Evolutionary conservation across 805 yeast species (phyloP).

Genomic region (Ascoidea tarda): DNA sequence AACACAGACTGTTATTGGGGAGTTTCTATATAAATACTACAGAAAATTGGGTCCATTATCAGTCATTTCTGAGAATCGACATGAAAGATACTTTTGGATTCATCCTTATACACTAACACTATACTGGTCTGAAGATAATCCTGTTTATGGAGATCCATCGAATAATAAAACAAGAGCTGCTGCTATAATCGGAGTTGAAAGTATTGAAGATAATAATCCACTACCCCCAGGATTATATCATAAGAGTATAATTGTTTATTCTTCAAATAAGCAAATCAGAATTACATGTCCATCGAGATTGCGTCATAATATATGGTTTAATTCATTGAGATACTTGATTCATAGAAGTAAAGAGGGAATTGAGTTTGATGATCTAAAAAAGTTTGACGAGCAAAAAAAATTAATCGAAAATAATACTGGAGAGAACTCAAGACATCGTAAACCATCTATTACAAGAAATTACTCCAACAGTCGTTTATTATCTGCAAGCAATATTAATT

Average conservation of each 20-base stretch:
- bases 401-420: no score
- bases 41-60: slow-evolving; percentile 65
- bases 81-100: slow-evolving; percentile 90
- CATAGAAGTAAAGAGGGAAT: slow-evolving; percentile 50
- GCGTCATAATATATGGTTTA: slow-evolving; percentile 85
- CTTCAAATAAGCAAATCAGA: slow-evolving; percentile 48
- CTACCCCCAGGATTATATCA: slow-evolving; percentile 80
- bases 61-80: slow-evolving; percentile 61
- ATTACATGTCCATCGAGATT: slow-evolving; percentile 80
- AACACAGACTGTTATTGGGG: slow-evolving; percentile 91
- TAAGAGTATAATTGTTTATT: slow-evolving; percentile 65
- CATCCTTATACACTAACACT: slow-evolving; percentile 87
- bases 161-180: slow-evolving; percentile 61
- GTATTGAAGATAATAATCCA: slow-evolving; percentile 75
- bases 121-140: slow-evolving; percentile 80
- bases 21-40: slow-evolving; percentile 73
- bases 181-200: slow-evolving; percentile 66
- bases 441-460: no score
- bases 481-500: no score
- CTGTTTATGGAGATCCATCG: slow-evolving; percentile 56
- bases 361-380: slow-evolving; percentile 19
- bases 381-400: no score
- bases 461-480: no score
- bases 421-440: no score
- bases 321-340: slow-evolving; percentile 64